Evolutionary conservation across 805 yeast species (phyloP).

Genomic region (Candida montana): DNA sequence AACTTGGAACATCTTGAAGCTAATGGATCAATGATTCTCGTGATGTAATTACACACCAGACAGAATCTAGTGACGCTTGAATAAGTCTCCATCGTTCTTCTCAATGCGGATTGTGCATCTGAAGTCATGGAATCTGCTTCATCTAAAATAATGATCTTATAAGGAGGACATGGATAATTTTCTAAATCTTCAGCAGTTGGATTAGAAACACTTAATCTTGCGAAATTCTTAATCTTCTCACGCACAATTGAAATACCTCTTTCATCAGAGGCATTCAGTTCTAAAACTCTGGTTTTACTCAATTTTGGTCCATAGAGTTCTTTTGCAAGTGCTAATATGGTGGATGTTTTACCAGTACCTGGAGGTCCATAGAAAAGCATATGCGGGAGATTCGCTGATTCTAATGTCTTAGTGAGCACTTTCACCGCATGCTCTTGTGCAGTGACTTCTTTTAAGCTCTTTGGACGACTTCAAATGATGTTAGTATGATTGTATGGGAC

Average conservation of each 20-base stretch:
- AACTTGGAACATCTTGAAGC: conserved; percentile 97
- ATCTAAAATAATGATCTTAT: conserved; percentile 85
- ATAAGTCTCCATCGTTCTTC: conserved; percentile 93
- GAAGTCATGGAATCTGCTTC: conserved; percentile 98
- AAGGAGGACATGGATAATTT: conserved; percentile 93
- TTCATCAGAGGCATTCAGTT: conserved; percentile 86
- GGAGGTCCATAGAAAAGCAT: conserved; percentile 93
- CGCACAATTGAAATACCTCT: conserved; percentile 86
- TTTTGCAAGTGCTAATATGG: conserved; percentile 76
- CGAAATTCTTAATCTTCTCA: conserved; percentile 80
- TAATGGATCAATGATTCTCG: conserved; percentile 92
- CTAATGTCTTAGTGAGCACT: conserved; percentile 72
- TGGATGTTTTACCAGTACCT: conserved; percentile 90
- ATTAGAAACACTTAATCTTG: conserved; percentile 76
- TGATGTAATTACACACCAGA: conserved; percentile 90
- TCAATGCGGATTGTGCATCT: conserved; percentile 91
- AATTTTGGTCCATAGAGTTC: conserved; percentile 73
- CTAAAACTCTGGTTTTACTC: conserved; percentile 66
- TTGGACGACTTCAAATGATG: conserved; percentile 75
- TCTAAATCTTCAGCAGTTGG: conserved; percentile 64
- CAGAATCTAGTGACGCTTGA: conserved; percentile 90
- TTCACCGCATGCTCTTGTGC: conserved; percentile 88
- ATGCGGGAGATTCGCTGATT: conserved; percentile 82
- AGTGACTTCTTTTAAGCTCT: conserved; percentile 76
- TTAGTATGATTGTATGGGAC: conserved; percentile 3